phyloP scores from a whole-genome alignment of 306 rosid species.

The Hippophae tibetana region DNA sequence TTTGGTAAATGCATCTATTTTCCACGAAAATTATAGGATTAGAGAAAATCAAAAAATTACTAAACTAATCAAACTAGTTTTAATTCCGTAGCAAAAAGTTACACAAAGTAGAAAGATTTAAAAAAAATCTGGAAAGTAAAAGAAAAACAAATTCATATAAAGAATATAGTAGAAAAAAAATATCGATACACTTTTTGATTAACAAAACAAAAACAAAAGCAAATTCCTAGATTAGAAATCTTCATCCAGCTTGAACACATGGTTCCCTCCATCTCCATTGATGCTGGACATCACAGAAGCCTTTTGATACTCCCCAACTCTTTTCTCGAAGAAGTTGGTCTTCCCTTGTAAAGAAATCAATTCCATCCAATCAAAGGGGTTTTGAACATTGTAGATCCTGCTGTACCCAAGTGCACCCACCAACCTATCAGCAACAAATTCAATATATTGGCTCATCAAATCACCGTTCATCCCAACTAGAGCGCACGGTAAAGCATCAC shows the following conservation, averaged over 20 bases:
- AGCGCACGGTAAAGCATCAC: constrained; percentile 79
- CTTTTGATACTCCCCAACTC: constrained; percentile 83
- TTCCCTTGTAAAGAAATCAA: constrained; percentile 84
- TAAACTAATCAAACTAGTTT: too few relatives aligned
- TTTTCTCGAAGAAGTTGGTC: constrained; percentile 78
- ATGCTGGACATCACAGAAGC: constrained; percentile 71
- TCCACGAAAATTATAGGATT: too few relatives aligned
- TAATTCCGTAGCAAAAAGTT: not conserved
- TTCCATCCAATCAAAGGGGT: constrained; percentile 97
- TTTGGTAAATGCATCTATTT: too few relatives aligned
- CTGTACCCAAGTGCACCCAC: constrained; percentile 50
- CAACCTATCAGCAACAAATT: constrained; percentile 75
- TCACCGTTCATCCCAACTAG: constrained; percentile 74
- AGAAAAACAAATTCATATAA: not conserved
- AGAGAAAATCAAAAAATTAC: too few relatives aligned
- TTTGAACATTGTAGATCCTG: constrained; percentile 46
- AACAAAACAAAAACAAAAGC: too few relatives aligned
- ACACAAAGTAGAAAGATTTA: too few relatives aligned
- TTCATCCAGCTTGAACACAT: constrained; percentile 56
- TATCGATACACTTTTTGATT: not conserved
- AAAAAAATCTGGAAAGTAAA: not conserved
- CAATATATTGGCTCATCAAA: constrained; percentile 69
- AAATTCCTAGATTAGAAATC: constrained; percentile 32
- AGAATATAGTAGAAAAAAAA: not conserved
- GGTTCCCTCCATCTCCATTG: constrained; percentile 36